A percentile compares a stretch with the other conserved stretches of the same genome.
Evolutionary conservation across 441 rosid genomes (phyloP).

Genomic region (Euphorbia schlechtendalii): DNA sequence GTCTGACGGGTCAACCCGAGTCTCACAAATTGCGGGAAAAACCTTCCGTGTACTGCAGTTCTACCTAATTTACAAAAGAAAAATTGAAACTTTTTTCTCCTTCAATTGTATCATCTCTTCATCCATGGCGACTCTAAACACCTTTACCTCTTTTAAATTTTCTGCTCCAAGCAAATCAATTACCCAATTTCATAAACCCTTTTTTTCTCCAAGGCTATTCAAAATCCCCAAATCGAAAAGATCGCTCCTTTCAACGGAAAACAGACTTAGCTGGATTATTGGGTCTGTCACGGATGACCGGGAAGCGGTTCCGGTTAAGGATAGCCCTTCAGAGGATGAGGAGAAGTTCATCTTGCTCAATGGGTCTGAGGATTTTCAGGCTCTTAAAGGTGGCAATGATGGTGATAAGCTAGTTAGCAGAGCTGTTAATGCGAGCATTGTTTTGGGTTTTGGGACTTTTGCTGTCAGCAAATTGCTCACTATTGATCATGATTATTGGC

Average conservation of each 20-base stretch:
- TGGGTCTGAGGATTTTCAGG: slow-evolving; percentile 25
- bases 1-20: too few relatives aligned
- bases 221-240: slow-evolving; percentile 15
- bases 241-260: slow-evolving; percentile 13
- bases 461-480: slow-evolving; percentile 72
- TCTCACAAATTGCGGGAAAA: too few relatives aligned
- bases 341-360: slow-evolving; percentile 13
- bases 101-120: not conserved
- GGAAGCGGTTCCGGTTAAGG: slow-evolving; percentile 34
- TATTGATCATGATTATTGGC: slow-evolving; percentile 94
- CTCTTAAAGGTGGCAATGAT: slow-evolving; percentile 23
- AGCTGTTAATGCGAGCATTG: slow-evolving; percentile 68
- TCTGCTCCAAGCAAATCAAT: slow-evolving; percentile 15
- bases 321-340: slow-evolving; percentile 16
- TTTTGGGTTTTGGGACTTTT: slow-evolving; percentile 73
- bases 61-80: not conserved
- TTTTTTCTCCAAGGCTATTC: not conserved
- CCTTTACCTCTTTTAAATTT: slow-evolving; percentile 19
- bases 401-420: slow-evolving; percentile 39
- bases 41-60: not conserved
- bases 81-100: slow-evolving; percentile 1
- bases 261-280: slow-evolving; percentile 30
- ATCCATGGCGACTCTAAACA: slow-evolving; percentile 33
- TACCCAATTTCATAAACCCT: slow-evolving; percentile 9
- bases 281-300: slow-evolving; percentile 52